Base-by-base conservation (phyloP, 2,329 filamentous ascomycete genomes). In the Metarhizium robertsii region DNA sequence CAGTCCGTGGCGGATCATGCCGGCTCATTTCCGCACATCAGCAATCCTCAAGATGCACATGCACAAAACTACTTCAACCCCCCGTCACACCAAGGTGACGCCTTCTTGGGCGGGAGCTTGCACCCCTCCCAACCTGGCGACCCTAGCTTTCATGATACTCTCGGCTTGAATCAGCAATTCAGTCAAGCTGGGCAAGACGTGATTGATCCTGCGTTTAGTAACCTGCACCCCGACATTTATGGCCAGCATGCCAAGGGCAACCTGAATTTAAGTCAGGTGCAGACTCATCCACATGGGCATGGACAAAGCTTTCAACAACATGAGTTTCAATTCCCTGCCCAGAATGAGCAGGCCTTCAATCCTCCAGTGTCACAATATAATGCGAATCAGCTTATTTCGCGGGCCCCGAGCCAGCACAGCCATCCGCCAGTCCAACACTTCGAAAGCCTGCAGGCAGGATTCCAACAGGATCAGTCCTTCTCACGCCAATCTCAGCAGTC, bases 201-300 rank as follows among this genome's bases (percentile, higher is more conserved):
- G 49, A 63, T 74, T 45, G 67, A 74, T 55, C 65, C 71, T 45
- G 63, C 67, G 34, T 72, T 74, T 50, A 61, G 63, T 61, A 67
- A 67, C 55, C 64, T 74, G 10, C 68, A 72, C 43, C 62, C 70
- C 14, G 70, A 71, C 40, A 53, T 73, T 29, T 75, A 72, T 53
- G 61, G 60, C 10, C 70, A 73, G 50, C 70, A 69, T 53, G 58
- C 61, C 29, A 63, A 70, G 50, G 59, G 61, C 56, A 65, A 66
- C 29, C 54, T 61, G 53, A 55, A 40, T 34, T 34, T 73, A 54
- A 64, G 62, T 40, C 68, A 68, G 43, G 60, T 65, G n/a, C 67
- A 66, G 53, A 60, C 53, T 53, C 69, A 71, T 50, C 56, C 66
- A 10, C 65, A 66, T 55, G 52, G 62, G 2, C 66, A 69, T 34